Evolutionary conservation across 192 early-diverging fungal species (phyloP), one percentile per base, ranked within the genome.

Genomic region (Coemansia sp.): DNA sequence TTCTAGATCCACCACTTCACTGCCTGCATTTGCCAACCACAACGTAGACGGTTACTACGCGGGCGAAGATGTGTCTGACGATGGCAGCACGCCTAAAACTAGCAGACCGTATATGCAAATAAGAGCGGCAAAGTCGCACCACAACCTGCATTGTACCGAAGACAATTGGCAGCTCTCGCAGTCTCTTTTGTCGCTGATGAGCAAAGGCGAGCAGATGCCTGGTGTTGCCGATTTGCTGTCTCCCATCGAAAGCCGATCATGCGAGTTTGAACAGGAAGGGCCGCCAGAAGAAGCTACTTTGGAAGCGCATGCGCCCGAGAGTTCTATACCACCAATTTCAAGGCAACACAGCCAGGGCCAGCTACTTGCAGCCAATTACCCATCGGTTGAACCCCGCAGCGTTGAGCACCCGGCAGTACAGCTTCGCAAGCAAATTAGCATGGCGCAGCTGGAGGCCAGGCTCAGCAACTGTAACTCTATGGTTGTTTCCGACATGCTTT

Each of bases 401-500:
- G 26, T n/a, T 9, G 53, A 39, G 26, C 22, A 16, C 0, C 27
- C 65, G 11, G 45, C 54, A 22, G 52, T 57, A 1, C 20, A 61
- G 3, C 51, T 67, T 29, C 75, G 66, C 53, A 73, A 64, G 59
- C 75, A 73, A 14, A 62, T 58, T 14, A 79, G 76, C 57, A 69
- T 73, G 76, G 71, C 71, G 37, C 67, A 78, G 27, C 58, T 73
- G 14, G 67, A 66, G 48, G 61, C 56, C 8, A 54, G 63, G 4
- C 41, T 47, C 49, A 71, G 26, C 29, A 71, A 71, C 50, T 68
- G 77, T 45, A 73, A 70, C 57, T 80, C 77, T 12, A 80, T 80
- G 77, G 55, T 71, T n/a, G 58, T 80, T 23, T 55, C 68, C 1
- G 64, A 65, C 5, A 54, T 69, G 41, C 53, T 69, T 12, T 62